Evolutionary conservation across 2,329 filamentous ascomycete species (phyloP).

Genomic region (Phaeosphaeriaceae sp.): DNA sequence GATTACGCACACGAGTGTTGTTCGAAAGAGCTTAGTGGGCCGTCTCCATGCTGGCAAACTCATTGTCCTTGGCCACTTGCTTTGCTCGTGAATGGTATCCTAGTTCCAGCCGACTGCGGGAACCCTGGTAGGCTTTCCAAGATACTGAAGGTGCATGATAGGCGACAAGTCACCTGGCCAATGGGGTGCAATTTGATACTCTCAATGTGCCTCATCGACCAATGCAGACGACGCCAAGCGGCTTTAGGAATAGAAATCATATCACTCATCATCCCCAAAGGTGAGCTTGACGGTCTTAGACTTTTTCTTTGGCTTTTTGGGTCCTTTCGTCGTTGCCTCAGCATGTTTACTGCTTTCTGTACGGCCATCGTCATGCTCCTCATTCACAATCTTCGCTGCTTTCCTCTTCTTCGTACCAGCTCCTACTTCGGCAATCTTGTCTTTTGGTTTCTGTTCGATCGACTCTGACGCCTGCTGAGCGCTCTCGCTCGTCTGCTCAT

Average conservation of each 20-base stretch:
- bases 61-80: no score
- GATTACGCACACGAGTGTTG: no score
- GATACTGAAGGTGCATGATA: no score
- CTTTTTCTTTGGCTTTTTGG: not conserved
- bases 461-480: slow-evolving; percentile 11
- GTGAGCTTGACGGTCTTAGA: slow-evolving; percentile 46
- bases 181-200: not conserved
- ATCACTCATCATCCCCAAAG: slow-evolving; percentile 43
- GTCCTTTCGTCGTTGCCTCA: slow-evolving; percentile 43
- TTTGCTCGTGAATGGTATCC: no score
- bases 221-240: not conserved
- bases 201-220: not conserved
- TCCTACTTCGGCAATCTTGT: slow-evolving; percentile 44
- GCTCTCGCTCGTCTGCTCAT: slow-evolving; percentile 7
- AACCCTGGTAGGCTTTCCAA: no score
- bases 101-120: no score
- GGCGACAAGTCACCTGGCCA: no score
- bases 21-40: no score
- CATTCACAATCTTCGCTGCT: slow-evolving; percentile 43
- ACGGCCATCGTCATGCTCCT: slow-evolving; percentile 31
- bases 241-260: not conserved
- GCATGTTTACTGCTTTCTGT: slow-evolving; percentile 13
- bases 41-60: no score
- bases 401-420: slow-evolving; percentile 46
- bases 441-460: slow-evolving; percentile 25